Conservation (phyloP, 306 rosid genomes). For the Adenanthera pavonina region DNA sequence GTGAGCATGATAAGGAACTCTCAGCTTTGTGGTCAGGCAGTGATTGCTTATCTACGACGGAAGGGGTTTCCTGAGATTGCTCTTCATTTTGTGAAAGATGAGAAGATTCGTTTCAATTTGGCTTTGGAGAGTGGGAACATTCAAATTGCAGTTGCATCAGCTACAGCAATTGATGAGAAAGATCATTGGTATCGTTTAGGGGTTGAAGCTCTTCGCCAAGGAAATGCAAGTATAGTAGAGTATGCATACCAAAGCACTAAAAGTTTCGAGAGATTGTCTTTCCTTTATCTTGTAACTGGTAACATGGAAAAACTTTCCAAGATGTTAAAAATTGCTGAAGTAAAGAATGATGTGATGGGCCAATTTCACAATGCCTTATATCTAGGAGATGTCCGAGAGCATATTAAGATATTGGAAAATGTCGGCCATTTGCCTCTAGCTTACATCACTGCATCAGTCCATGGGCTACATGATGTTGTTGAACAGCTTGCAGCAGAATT, state of each 20-base stretch:
- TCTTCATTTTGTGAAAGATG: conserved; percentile 95
- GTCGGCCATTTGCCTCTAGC: conserved; percentile 93
- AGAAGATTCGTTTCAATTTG: conserved; percentile 83
- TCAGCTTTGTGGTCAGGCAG: conserved; percentile 93
- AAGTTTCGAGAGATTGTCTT: conserved; percentile 89
- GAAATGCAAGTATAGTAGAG: conserved; percentile 90
- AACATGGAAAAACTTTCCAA: conserved; percentile 81
- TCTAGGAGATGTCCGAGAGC: conserved; percentile 80
- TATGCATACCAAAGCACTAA: conserved; percentile 96
- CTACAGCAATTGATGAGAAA: conserved; percentile 91
- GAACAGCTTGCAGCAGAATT: conserved; percentile 80
- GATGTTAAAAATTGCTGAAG: conserved; percentile 97
- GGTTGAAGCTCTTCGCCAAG: conserved; percentile 95
- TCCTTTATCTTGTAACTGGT: conserved; percentile 89
- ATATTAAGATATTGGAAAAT: conserved; percentile 85
- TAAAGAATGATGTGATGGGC: conserved; percentile 96
- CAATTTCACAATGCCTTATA: conserved; percentile 93
- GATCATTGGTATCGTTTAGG: conserved; percentile 95
- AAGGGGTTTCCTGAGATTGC: conserved; percentile 97
- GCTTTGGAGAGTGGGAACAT: conserved; percentile 96
- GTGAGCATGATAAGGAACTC: conserved; percentile 93
- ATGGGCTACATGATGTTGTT: conserved; percentile 80
- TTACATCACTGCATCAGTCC: conserved; percentile 77
- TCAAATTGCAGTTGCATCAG: conserved; percentile 91
- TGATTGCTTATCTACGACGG: conserved; percentile 95